Evolutionary conservation across 495 filamentous ascomycete species (phyloP), one percentile per base, ranked within the genome.

Genomic region (Penicillium argentinense): DNA sequence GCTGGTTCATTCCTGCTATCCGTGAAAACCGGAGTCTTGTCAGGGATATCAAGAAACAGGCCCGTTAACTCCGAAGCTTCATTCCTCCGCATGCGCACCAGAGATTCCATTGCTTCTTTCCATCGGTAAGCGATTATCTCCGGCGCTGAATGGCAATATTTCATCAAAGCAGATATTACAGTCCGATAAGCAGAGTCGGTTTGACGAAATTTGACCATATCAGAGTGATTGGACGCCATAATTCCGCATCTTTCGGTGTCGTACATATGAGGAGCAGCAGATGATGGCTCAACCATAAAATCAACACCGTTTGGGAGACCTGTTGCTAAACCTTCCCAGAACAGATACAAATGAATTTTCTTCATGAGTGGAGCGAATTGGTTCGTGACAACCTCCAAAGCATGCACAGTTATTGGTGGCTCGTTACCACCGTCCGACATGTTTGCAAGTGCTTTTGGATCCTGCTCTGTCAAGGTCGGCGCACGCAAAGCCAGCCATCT

Each of bases 311-410:
- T 22, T 7, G 21, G 16, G 14, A 23, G 34, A 22, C 39, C 21
- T 28, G 53, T 64, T 29, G 51, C 37, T 13, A 54, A 43, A 40
- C 61, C 49, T 46, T 70, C 67, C 68, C 67, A 70, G 42, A 73
- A 68, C 46, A 60, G 62, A 45, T 54, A 66, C 8, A 69, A 55
- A 18, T 57, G 57, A 28, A 72, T 63, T 9, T 62, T 51, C 45
- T 60, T 59, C 61, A 69, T 58, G 13, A 69, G 45, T n/a, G 67
- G 63, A 3, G 46, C 55, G 44, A 73, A 73, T n/a, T 66, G 53
- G 27, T 65, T 63, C 8, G 59, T 70, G 42, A 70, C n/a, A n/a
- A n/a, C n/a, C n/a, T n/a, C n/a, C n/a, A n/a, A n/a, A n/a, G n/a
- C n/a, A n/a, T n/a, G n/a, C n/a, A n/a, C n/a, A n/a, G n/a, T n/a